Evolutionary conservation across 2,329 filamentous ascomycete species (phyloP), one percentile per base, ranked within the genome.

Genomic region (Pseudophaeomoniella oleicola): DNA sequence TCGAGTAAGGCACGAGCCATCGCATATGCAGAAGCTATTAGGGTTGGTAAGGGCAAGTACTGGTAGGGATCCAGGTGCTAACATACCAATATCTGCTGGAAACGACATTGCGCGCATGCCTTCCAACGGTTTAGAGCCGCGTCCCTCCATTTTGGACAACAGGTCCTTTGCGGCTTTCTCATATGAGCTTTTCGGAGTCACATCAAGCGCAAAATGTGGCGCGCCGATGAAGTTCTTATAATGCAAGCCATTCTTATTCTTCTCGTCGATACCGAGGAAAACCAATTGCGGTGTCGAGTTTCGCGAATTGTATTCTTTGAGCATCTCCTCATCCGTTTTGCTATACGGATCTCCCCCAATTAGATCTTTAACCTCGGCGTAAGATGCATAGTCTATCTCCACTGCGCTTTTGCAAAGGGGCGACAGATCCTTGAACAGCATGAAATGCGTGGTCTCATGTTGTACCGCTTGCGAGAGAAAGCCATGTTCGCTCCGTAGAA

Each of bases 191-290:
- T 70, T 74, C 0, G 85, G 80, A 3, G 87, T 92, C 14, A 94
- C 71, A 54, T 96, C 90, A 10, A 98, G 57, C 2, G 87, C 88
- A 53, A 96, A 98, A 60, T 78, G 92, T 2, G 90, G 87, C 34
- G 71, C 69, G 3, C 88, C 90, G 19, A 66, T 71, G 54, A 93
- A 92, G 36, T 67, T 66, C 34, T 75, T 74, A 50, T 54, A 59
- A 3, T 51, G 40, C 36, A 64, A 42, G 13, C 48, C 52, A 22
- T 67, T 56, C 34, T 63, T 63, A 16, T 56, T 57, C 34, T 56
- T 59, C 54, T 93, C 85, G 46, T 93, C 76, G 34, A 94, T 59
- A 0, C 88, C 88, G 17, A 96, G 63, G 53, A 96, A 94, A 36
- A 96, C 66, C 36, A 94, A 65, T 43, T 84, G 70, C 3, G 86